These are phyloP conservation scores for Microcyclospora pomicola DNA, from an alignment of 2,329 filamentous ascomycete genomes.

Conservation along the genomic window DNA sequence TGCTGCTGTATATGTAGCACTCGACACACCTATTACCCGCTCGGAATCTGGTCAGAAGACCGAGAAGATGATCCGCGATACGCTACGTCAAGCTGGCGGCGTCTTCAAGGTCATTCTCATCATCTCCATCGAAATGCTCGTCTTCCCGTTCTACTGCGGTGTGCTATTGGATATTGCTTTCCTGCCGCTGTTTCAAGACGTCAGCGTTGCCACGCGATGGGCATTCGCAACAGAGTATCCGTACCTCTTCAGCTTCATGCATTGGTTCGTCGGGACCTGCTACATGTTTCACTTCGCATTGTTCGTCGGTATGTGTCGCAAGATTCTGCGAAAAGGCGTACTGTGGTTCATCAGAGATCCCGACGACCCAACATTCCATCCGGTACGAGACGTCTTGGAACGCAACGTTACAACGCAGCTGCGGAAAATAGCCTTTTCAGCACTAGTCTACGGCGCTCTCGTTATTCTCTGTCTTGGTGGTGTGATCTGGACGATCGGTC, in stretches of 20 bases:
- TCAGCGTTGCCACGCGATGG: conserved; percentile 63
- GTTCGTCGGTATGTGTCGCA: conserved; percentile 97
- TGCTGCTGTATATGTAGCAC: conserved; percentile 65
- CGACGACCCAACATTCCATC: conserved; percentile 95
- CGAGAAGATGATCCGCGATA: conserved; percentile 68
- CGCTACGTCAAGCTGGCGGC: conserved; percentile 82
- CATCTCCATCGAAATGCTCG: conserved; percentile 97
- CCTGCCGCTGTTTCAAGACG: conserved; percentile 73
- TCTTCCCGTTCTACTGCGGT: conserved; percentile 92
- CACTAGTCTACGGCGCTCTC: conserved; percentile 83
- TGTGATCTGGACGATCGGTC: conserved; percentile 81
- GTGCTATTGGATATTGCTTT: conserved; percentile 78
- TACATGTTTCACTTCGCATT: conserved; percentile 99
- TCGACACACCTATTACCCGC: conserved; percentile 59
- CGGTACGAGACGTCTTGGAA: conserved; percentile 90
- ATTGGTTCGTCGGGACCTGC: conserved; percentile 97
- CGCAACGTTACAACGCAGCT: conserved; percentile 84
- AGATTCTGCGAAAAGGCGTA: conserved; percentile 90
- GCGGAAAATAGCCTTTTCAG: conserved; percentile 90
- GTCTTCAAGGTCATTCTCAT: conserved; percentile 97
- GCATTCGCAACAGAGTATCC: conserved; percentile 67
- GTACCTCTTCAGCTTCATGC: conserved; percentile 83
- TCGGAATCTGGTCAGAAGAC: conserved; percentile 40
- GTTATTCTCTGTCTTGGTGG: conserved; percentile 89
- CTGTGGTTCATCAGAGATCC: conserved; percentile 97